These are phyloP conservation scores for Geotrichum citri-aurantii DNA, from an alignment of 1,139 yeast genomes.

Conservation along the genomic window DNA sequence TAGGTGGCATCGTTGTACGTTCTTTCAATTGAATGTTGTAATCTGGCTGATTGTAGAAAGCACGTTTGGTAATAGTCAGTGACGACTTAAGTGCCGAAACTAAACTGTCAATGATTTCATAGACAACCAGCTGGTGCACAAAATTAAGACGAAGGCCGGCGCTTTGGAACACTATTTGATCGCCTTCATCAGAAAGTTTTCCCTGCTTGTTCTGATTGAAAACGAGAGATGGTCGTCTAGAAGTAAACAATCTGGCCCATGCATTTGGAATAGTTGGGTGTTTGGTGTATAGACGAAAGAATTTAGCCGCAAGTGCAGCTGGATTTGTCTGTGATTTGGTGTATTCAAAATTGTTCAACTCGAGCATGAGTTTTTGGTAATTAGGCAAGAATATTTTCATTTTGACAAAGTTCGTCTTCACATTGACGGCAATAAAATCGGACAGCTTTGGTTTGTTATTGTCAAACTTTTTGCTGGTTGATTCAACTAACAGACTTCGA, in stretches of 20 bases:
- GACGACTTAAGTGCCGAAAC: slow-evolving; percentile 57
- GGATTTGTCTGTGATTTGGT: slow-evolving; percentile 33
- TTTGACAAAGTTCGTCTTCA: background rate
- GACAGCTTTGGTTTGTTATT: background rate
- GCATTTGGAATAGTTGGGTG: slow-evolving; percentile 49
- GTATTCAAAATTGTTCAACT: slow-evolving; percentile 41
- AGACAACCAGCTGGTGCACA: slow-evolving; percentile 60
- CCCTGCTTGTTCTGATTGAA: slow-evolving; percentile 7
- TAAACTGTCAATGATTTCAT: slow-evolving; percentile 59
- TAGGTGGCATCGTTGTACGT: slow-evolving; percentile 26
- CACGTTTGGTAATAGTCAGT: slow-evolving; percentile 40
- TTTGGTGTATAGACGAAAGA: slow-evolving; percentile 46
- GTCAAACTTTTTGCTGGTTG: background rate
- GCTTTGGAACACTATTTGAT: slow-evolving; percentile 26
- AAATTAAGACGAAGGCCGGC: slow-evolving; percentile 38
- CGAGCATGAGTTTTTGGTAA: slow-evolving; percentile 48
- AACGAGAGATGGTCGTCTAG: slow-evolving; percentile 28
- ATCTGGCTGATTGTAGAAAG: slow-evolving; percentile 45
- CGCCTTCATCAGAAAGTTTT: slow-evolving; percentile 7
- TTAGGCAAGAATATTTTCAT: slow-evolving; percentile 47
- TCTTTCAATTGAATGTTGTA: slow-evolving; percentile 35
- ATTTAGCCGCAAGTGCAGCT: slow-evolving; percentile 36
- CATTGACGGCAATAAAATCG: background rate
- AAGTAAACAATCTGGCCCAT: slow-evolving; percentile 38
- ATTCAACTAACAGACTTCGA: slow-evolving; percentile 17